A percentile compares a stretch with the other conserved stretches of the same genome.
Evolutionary conservation across 306 rosid species (phyloP).

Genomic region (Inga leiocalycina): DNA sequence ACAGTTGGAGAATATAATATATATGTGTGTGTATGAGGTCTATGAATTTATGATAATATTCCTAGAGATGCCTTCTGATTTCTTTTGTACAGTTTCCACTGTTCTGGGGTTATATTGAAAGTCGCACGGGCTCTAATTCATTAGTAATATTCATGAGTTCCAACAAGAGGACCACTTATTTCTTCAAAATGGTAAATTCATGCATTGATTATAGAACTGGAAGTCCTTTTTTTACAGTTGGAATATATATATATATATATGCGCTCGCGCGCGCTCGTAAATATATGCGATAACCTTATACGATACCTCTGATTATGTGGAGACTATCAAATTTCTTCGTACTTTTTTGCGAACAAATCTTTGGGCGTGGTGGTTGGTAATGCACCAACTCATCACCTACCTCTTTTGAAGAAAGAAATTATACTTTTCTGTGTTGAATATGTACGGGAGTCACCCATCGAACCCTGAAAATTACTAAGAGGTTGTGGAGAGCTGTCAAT

Average conservation of each 20-base stretch:
- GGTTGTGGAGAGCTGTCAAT: slow-evolving; percentile 18
- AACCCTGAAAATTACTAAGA: not conserved
- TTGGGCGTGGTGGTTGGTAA: not conserved
- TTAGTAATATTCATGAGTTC: slow-evolving; percentile 5
- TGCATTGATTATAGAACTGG: too few relatives aligned
- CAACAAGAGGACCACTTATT: not conserved
- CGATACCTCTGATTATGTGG: not conserved
- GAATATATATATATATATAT: not conserved
- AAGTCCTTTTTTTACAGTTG: not conserved
- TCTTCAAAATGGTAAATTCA: not conserved
- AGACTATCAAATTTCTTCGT: not conserved
- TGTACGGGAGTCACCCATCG: not conserved
- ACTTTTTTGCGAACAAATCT: not conserved
- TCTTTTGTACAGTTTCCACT: not conserved
- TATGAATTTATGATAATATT: slow-evolving; percentile 27
- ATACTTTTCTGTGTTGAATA: slow-evolving; percentile 3
- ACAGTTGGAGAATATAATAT: slow-evolving; percentile 20
- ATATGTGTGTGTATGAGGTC: slow-evolving; percentile 7
- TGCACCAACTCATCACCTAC: slow-evolving; percentile 23
- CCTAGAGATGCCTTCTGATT: slow-evolving; percentile 12
- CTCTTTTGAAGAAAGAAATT: not conserved
- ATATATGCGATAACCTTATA: too few relatives aligned
- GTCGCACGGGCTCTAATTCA: slow-evolving; percentile 21
- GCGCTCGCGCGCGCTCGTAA: too few relatives aligned
- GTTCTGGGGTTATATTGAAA: not conserved